Conservation (phyloP, 2,329 filamentous ascomycete genomes). For the Aspergillus brunneoviolaceus region DNA sequence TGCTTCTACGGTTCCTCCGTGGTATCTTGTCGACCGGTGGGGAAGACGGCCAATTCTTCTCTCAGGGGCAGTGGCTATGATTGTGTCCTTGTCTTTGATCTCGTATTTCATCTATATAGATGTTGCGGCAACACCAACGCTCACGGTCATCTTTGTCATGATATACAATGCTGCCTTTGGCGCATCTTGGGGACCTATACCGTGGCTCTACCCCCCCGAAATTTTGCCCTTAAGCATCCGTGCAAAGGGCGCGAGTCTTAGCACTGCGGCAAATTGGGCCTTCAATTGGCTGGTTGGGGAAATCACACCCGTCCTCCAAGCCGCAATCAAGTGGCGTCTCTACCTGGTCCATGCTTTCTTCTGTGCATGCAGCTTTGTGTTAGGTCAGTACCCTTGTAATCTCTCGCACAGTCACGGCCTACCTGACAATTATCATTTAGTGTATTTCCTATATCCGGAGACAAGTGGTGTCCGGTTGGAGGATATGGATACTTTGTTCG, state of each 20-base stretch:
- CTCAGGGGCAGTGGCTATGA: conserved; percentile 86
- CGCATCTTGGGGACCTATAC: conserved; percentile 96
- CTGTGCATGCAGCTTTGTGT: conserved; percentile 89
- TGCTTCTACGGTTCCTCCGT: conserved; percentile 87
- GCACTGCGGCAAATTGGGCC: conserved; percentile 95
- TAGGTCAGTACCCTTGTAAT: conserved; percentile 66
- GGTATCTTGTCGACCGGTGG: conserved; percentile 94
- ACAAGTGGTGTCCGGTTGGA: conserved; percentile 93
- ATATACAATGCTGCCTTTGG: conserved; percentile 98
- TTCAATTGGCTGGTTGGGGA: conserved; percentile 98
- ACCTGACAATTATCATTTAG: conserved; percentile 48
- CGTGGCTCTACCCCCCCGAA: conserved; percentile 98
- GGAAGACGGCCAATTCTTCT: conserved; percentile 86
- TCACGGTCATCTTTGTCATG: conserved; percentile 95
- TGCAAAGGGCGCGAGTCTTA: conserved; percentile 94
- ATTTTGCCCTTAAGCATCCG: conserved; percentile 95
- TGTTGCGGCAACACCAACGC: conserved; percentile 68
- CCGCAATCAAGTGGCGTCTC: conserved; percentile 87
- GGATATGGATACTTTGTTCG: conserved; percentile 94
- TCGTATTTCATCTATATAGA: conserved; percentile 96
- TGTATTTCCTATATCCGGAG: conserved; percentile 97
- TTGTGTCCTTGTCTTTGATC: conserved; percentile 80
- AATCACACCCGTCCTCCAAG: conserved; percentile 89
- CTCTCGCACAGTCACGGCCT: not conserved
- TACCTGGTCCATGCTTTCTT: conserved; percentile 97